Percentiles rank a stretch among this genome's conserved stretches.
Conservation (phyloP, 148 eudicot species). For the Rhododendron vialii region DNA sequence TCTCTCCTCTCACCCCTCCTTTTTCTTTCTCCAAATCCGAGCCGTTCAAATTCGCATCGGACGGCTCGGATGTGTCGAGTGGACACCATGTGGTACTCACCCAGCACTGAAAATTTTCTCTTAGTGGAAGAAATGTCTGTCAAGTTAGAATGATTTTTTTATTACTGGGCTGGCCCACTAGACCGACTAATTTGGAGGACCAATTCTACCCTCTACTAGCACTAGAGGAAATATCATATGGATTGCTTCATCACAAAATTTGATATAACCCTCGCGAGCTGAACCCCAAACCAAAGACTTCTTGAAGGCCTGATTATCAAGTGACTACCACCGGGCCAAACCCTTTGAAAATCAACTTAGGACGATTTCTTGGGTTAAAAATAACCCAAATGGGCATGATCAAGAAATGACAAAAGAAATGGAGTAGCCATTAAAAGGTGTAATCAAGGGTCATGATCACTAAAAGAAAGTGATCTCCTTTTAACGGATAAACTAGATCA, state of each 20-base stretch:
- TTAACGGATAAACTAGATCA: background rate
- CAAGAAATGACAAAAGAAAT: background rate
- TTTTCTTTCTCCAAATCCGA: too few species aligned
- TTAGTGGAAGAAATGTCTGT: background rate
- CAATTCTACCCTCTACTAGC: too few species aligned
- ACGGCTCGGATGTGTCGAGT: too few species aligned
- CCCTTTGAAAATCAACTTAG: background rate
- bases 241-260: background rate
- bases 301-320: background rate
- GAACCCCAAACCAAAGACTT: background rate
- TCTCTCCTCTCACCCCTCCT: too few species aligned
- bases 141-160: too few species aligned
- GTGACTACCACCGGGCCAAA: background rate
- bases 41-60: too few species aligned
- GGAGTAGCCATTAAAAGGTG: background rate
- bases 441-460: background rate
- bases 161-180: background rate
- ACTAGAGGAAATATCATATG: background rate
- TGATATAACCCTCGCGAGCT: background rate
- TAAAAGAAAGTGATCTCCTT: background rate
- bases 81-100: too few species aligned
- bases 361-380: too few species aligned
- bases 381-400: background rate
- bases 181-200: background rate
- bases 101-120: too few species aligned